phyloP scores from a whole-genome alignment of 192 early-diverging fungal genomes.

The Funneliformis mosseae region DNA sequence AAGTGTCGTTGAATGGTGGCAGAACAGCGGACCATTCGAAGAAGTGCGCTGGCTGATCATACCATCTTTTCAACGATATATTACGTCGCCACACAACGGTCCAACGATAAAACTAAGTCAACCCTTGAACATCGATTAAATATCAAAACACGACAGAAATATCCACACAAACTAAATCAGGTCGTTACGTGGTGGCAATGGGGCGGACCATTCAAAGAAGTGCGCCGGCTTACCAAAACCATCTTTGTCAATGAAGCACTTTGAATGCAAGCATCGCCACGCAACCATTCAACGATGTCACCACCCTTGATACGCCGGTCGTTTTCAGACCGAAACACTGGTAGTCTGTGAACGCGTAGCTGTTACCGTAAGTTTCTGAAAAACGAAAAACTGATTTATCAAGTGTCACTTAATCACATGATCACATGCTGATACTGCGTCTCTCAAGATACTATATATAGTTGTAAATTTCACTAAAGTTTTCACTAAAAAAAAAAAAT shows the following conservation, averaged over 20 bases:
- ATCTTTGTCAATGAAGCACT: constrained; percentile 15
- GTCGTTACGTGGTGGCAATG: constrained; percentile 19
- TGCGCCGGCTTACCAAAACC: background rate
- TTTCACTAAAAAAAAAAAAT: too few relatives aligned
- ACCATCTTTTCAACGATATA: background rate
- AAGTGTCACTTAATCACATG: too few relatives aligned
- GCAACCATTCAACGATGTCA: constrained; percentile 21
- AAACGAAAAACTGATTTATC: too few relatives aligned
- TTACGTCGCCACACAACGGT: background rate
- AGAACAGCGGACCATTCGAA: constrained; percentile 5
- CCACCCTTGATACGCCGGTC: background rate
- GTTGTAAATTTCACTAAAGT: too few relatives aligned
- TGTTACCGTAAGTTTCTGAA: too few relatives aligned
- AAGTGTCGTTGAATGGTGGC: background rate
- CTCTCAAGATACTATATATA: too few relatives aligned
- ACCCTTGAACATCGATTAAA: background rate
- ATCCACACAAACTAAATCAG: constrained; percentile 5
- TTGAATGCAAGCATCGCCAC: background rate
- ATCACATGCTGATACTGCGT: too few relatives aligned
- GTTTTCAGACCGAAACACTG: constrained; percentile 20
- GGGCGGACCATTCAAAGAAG: constrained; percentile 11
- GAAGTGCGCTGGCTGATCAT: background rate
- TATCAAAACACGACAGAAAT: constrained; percentile 14
- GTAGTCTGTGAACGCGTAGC: background rate
- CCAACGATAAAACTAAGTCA: background rate